Conservation (phyloP, 176 grass and related monocot species). For the Aegilops tauschii region DNA sequence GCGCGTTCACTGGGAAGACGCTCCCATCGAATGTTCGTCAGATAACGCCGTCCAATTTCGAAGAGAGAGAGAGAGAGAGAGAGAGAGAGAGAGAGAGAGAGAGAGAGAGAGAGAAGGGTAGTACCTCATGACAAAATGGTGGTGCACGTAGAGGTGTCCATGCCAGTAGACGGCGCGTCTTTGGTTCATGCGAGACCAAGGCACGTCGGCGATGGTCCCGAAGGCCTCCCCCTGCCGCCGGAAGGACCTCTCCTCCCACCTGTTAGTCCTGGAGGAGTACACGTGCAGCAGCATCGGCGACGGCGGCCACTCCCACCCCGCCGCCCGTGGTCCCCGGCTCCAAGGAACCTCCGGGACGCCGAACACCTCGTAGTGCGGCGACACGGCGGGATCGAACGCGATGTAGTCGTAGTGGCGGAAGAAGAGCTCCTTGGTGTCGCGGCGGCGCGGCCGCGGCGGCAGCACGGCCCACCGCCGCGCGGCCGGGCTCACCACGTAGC, state of each 20-base stretch:
- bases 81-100: no score
- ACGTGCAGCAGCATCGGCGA: not conserved
- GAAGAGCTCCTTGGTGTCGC: not conserved
- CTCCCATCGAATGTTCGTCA: not conserved
- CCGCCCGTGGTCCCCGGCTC: not conserved
- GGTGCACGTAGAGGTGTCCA: not conserved
- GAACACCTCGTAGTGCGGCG: conserved; percentile 7
- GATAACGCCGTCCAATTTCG: no score
- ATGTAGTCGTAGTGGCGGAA: not conserved
- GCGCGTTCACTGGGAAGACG: not conserved
- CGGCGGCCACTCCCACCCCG: not conserved
- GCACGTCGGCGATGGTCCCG: not conserved
- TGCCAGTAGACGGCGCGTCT: not conserved
- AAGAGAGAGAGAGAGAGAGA: not conserved
- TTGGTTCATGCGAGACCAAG: not conserved
- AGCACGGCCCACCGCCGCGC: not conserved
- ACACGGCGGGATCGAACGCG: not conserved
- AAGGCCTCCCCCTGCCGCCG: not conserved
- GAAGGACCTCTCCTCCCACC: not conserved
- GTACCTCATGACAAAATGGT: not conserved
- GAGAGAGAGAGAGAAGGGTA: not conserved
- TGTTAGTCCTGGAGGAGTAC: not conserved
- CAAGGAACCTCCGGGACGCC: not conserved
- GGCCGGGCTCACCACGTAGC: not conserved
- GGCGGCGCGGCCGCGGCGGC: not conserved